phyloP scores from a whole-genome alignment of 768 basidiomycete genomes.

The Harrya chromipes region DNA sequence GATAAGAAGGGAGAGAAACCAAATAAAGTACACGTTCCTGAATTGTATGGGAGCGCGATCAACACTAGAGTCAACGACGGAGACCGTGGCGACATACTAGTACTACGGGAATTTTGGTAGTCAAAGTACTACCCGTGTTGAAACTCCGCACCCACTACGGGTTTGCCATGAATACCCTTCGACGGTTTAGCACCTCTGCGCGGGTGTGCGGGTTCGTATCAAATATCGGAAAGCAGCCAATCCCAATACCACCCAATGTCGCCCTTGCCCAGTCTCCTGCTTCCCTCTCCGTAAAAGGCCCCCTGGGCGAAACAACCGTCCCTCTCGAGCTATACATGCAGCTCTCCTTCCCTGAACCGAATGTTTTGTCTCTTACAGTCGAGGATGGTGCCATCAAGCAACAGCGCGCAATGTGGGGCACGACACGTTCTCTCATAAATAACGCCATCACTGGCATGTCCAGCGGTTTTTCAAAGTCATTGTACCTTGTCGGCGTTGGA shows the following conservation, averaged over 20 bases:
- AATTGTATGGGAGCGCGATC: too few relatives aligned
- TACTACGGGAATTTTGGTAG: too few relatives aligned
- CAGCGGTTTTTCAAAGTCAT: conserved; percentile 75
- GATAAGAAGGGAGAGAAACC: too few relatives aligned
- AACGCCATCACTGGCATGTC: conserved; percentile 92
- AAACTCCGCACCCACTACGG: conserved; percentile 5
- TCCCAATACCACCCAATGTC: conserved; percentile 51
- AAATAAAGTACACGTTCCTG: too few relatives aligned
- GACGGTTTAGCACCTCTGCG: conserved; percentile 50
- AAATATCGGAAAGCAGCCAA: conserved; percentile 60
- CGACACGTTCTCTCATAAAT: conserved; percentile 82
- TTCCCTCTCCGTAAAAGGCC: conserved; percentile 55
- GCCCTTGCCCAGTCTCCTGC: conserved; percentile 35
- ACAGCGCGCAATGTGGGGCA: conserved; percentile 94
- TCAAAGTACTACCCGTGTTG: not conserved
- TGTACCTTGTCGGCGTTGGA: conserved; percentile 93
- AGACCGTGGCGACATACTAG: too few relatives aligned
- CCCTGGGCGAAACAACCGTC: conserved; percentile 49
- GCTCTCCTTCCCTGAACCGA: conserved; percentile 33
- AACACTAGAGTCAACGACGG: too few relatives aligned
- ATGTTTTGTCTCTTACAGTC: conserved; percentile 37
- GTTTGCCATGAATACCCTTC: conserved; percentile 22
- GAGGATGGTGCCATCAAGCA: conserved; percentile 65
- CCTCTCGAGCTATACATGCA: conserved; percentile 47
- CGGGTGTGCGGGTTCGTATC: conserved; percentile 48